phyloP scores from a whole-genome alignment of 2,329 filamentous ascomycete genomes.

The Myriosclerotinia scirpicola region DNA sequence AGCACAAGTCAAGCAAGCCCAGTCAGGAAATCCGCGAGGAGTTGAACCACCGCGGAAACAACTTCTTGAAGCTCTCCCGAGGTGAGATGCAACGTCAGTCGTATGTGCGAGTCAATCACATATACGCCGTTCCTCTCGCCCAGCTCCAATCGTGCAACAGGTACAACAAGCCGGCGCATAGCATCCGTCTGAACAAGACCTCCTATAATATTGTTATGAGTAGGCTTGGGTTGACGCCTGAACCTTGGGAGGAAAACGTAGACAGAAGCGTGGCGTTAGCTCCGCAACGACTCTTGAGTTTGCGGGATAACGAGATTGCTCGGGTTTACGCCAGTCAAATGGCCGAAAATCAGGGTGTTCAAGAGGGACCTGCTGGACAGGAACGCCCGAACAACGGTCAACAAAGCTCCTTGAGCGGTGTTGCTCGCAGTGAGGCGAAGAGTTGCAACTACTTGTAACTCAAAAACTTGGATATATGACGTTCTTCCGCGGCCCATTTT shows the following conservation, averaged over 20 bases:
- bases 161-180: background rate
- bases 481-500: background rate
- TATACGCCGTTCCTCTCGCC: slow-evolving; percentile 8
- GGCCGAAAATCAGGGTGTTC: background rate
- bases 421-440: background rate
- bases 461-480: background rate
- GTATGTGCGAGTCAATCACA: slow-evolving; percentile 10
- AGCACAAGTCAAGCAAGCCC: too few relatives aligned
- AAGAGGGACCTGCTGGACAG: background rate
- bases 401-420: background rate
- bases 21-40: background rate
- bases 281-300: background rate
- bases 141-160: slow-evolving; percentile 3
- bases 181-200: background rate
- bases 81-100: slow-evolving; percentile 3
- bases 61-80: background rate
- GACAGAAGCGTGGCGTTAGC: background rate
- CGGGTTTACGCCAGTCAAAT: background rate
- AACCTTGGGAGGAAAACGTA: background rate
- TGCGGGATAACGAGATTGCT: background rate
- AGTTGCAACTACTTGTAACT: background rate
- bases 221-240: background rate
- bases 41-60: background rate
- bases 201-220: background rate
- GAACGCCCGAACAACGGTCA: background rate